Conservation (phyloP, 306 rosid genomes). For the Parietaria judaica region DNA sequence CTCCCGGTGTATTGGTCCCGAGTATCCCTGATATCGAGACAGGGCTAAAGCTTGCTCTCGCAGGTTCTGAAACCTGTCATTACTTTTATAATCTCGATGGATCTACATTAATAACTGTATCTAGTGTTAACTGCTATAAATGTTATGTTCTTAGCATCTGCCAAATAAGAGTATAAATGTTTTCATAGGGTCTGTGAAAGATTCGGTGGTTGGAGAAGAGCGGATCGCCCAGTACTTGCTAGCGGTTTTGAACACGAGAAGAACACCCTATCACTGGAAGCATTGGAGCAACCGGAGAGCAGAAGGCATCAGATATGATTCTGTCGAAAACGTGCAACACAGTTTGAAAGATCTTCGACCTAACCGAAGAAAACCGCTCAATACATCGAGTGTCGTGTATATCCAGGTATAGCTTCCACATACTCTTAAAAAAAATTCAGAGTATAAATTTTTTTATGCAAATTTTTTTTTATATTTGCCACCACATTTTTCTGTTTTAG, state of each 20-base stretch:
- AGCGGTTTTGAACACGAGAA: slow-evolving; percentile 65
- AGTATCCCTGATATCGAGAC: slow-evolving; percentile 82
- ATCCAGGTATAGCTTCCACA: slow-evolving; percentile 41
- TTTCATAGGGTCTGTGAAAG: slow-evolving; percentile 75
- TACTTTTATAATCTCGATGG: neutral
- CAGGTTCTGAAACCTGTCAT: slow-evolving; percentile 38
- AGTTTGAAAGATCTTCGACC: slow-evolving; percentile 56
- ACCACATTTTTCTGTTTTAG: too few species aligned
- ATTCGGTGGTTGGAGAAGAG: slow-evolving; percentile 86
- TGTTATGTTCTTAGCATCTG: neutral
- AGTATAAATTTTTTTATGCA: too few species aligned
- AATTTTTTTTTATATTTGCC: too few species aligned
- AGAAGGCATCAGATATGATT: slow-evolving; percentile 45
- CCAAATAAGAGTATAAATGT: neutral
- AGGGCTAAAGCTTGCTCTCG: slow-evolving; percentile 85
- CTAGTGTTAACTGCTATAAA: neutral
- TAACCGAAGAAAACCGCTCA: slow-evolving; percentile 37
- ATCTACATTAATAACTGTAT: neutral
- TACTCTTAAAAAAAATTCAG: neutral
- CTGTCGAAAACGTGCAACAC: slow-evolving; percentile 31
- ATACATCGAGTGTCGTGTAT: slow-evolving; percentile 49
- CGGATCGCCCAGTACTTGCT: slow-evolving; percentile 79
- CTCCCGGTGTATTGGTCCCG: slow-evolving; percentile 94
- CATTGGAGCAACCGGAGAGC: slow-evolving; percentile 48
- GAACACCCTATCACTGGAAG: slow-evolving; percentile 84